Evolutionary conservation across 2,329 filamentous ascomycete genomes (phyloP).

Genomic region (Trichoderma citrinoviride): DNA sequence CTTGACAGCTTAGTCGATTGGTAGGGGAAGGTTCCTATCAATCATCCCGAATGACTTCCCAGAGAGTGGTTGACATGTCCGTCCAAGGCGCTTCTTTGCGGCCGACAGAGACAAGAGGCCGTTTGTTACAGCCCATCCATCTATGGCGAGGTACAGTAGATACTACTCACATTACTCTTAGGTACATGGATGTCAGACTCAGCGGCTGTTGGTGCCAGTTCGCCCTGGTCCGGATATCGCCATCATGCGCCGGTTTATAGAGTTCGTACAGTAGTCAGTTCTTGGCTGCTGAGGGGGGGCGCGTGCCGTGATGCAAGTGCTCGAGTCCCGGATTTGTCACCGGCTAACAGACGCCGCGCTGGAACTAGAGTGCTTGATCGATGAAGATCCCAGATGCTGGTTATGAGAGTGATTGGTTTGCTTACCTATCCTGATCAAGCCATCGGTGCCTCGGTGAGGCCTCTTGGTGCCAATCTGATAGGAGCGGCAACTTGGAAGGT

Average conservation of each 20-base stretch:
- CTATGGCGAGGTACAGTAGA: too few species aligned
- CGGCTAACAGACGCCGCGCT: slow-evolving; percentile 1
- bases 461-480: not conserved
- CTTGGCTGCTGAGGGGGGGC: not conserved
- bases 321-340: not conserved
- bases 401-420: not conserved
- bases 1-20: slow-evolving; percentile 5
- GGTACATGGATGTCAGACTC: not conserved
- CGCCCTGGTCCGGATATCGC: not conserved
- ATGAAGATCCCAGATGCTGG: not conserved
- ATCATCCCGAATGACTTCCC: not conserved
- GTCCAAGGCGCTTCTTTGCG: not conserved
- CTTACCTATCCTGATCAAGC: not conserved
- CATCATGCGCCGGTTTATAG: not conserved
- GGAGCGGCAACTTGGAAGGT: too few species aligned
- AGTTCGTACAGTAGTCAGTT: slow-evolving; percentile 9
- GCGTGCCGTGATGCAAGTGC: not conserved
- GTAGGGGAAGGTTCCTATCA: not conserved
- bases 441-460: not conserved
- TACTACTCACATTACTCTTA: too few species aligned
- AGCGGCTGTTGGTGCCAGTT: not conserved
- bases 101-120: not conserved
- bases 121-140: not conserved
- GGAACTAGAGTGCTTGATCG: not conserved
- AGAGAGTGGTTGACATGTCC: not conserved